Conservation (phyloP, 176 grass and related monocot species). For the Oryza meridionalis region DNA sequence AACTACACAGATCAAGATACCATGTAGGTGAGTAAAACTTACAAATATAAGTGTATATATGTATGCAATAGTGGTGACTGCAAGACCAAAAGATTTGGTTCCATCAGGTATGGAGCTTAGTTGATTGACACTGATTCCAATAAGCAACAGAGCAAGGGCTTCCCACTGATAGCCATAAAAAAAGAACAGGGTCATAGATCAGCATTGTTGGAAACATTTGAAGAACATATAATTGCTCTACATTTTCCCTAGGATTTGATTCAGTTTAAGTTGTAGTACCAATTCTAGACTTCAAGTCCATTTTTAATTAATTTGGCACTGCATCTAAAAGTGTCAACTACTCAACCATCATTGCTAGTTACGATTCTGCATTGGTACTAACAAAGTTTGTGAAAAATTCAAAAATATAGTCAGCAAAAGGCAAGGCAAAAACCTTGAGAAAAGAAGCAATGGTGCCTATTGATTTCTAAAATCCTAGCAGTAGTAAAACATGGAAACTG, state of each 20-base stretch:
- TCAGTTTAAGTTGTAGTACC: constrained; percentile 9
- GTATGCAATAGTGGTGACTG: constrained; percentile 79
- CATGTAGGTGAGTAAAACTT: constrained; percentile 57
- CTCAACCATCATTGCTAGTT: neutral
- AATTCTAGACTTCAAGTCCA: neutral
- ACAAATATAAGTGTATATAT: constrained; percentile 96
- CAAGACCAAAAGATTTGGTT: constrained; percentile 67
- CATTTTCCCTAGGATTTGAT: constrained; percentile 1
- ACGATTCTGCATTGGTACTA: constrained; percentile 51
- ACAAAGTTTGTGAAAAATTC: constrained; percentile 10
- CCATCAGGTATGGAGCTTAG: constrained; percentile 71
- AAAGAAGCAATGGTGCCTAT: constrained; percentile 18
- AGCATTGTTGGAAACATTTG: constrained; percentile 14
- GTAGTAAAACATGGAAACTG: constrained; percentile 7
- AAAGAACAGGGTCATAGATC: constrained; percentile 28
- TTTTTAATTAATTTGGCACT: neutral
- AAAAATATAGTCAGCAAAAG: constrained; percentile 25
- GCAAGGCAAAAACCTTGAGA: neutral
- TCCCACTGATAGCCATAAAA: constrained; percentile 72
- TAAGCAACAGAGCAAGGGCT: constrained; percentile 95
- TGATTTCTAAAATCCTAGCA: constrained; percentile 5
- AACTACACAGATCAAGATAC: constrained; percentile 29
- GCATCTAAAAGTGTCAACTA: constrained; percentile 1
- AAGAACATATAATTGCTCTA: constrained; percentile 11
- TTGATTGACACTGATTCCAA: constrained; percentile 98